Evolutionary conservation across 331 rosid genomes (phyloP), one percentile per base, ranked within the genome.

Genomic region (Arachis monticola): DNA sequence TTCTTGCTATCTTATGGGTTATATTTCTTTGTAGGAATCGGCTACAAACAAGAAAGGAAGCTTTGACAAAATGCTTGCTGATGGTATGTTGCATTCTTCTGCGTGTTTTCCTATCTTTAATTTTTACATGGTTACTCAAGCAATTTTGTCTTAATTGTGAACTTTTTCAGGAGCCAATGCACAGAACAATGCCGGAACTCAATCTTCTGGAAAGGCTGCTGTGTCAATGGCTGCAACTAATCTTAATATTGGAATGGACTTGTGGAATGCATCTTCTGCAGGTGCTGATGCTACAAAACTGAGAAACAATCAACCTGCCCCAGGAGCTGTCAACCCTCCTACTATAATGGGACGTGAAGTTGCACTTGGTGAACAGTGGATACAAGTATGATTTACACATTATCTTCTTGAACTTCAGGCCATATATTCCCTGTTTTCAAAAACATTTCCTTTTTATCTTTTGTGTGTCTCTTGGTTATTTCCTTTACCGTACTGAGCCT

Each of bases 41-140:
- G 69, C 83, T 67, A 80, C 78, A 38, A 84, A 77, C 84, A 90
- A 84, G 82, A 88, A 85, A 67, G 91, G 98, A 67, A 88, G 96
- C 81, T 92, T 92, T 77, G 81, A 87, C 83, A 86, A 83, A 84
- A 90, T 92, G 95, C 93, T 92, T 72, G 92, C 87, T 69, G 91
- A 90, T 40, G 98, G 96, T 92, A 88, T 46, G 64, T 13, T 46
- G 17, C 38, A 10, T 71, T 53, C 48, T 65, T 63, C 61, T 71
- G 63, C 51, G 45, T 12, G 30, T 10, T 64, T 5, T 5, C 64
- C 74, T 64, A 69, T 55, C 47, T 78, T 9, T 46, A 50, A 58
- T 42, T 78, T 11, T 46, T 56, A 62, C 40, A 11, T 68, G 31
- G 47, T 67, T 68, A n/a, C 64, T 64, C 47, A 52, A 73, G 41